Evolutionary conservation across 2,329 filamentous ascomycete species (phyloP).

Genomic region (Berkeleyomyces basicola): DNA sequence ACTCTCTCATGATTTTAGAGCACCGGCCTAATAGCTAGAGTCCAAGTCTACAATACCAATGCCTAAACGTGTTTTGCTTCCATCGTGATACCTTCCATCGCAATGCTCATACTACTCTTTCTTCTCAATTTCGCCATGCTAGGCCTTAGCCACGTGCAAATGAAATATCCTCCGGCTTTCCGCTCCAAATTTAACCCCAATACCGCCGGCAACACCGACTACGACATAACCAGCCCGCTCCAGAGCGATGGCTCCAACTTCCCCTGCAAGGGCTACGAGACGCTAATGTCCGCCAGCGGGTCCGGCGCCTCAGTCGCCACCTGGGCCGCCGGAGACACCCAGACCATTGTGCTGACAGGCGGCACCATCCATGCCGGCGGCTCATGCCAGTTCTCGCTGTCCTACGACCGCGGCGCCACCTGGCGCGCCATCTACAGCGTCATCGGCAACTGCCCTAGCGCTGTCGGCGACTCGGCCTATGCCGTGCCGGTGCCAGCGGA

Average conservation of each 20-base stretch:
- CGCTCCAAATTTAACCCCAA: constrained; percentile 19
- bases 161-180: constrained; percentile 20
- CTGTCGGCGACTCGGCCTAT: constrained; percentile 25
- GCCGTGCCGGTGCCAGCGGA: constrained; percentile 37
- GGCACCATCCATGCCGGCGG: constrained; percentile 38
- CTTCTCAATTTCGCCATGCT: constrained; percentile 11
- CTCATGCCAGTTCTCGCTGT: constrained; percentile 46
- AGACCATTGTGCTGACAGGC: constrained; percentile 38
- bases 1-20: background rate
- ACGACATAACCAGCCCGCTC: constrained; percentile 40
- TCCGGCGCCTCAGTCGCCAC: constrained; percentile 29
- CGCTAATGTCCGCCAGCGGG: constrained; percentile 16
- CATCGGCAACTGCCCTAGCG: constrained; percentile 23
- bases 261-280: constrained; percentile 38
- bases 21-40: background rate
- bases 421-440: constrained; percentile 35
- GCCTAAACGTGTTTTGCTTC: background rate
- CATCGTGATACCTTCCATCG: background rate
- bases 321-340: constrained; percentile 35
- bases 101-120: background rate
- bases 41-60: background rate
- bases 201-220: constrained; percentile 27
- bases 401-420: constrained; percentile 40
- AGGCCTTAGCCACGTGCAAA: constrained; percentile 19
- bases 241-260: constrained; percentile 36